These are phyloP conservation scores for Penicillium aurantiogriseum DNA, from an alignment of 2,329 filamentous ascomycete species.

Conservation along the genomic window DNA sequence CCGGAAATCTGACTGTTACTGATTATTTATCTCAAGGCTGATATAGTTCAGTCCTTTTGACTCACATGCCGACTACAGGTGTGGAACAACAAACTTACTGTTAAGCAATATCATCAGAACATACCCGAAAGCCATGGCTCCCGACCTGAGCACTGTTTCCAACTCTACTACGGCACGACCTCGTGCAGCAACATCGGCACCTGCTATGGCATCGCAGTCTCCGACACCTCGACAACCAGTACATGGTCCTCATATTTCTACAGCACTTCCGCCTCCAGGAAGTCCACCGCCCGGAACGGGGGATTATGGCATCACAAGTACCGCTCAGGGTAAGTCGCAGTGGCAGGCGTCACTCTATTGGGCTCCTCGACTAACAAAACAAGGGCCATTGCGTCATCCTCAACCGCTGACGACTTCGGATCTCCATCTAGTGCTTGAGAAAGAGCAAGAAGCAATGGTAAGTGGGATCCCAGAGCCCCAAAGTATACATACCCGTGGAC, in stretches of 20 bases:
- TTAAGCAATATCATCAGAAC: neutral
- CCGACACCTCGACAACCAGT: constrained; percentile 47
- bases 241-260: constrained; percentile 41
- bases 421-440: constrained; percentile 84
- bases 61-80: constrained; percentile 16
- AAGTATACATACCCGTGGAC: neutral
- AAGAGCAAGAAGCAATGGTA: constrained; percentile 93
- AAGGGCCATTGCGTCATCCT: constrained; percentile 79
- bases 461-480: constrained; percentile 31
- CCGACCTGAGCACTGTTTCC: constrained; percentile 48
- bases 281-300: constrained; percentile 26
- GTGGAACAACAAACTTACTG: neutral
- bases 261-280: constrained; percentile 18
- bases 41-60: constrained; percentile 14
- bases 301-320: constrained; percentile 39
- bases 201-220: constrained; percentile 35
- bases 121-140: constrained; percentile 31
- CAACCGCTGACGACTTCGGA: constrained; percentile 84
- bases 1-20: constrained; percentile 2
- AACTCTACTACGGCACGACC: constrained; percentile 34
- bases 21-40: constrained; percentile 6
- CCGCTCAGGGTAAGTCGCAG: constrained; percentile 40
- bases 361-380: constrained; percentile 5
- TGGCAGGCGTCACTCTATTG: neutral
- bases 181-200: constrained; percentile 32